phyloP scores from a whole-genome alignment of 805 yeast species.

The Nakazawaea pomicola region DNA sequence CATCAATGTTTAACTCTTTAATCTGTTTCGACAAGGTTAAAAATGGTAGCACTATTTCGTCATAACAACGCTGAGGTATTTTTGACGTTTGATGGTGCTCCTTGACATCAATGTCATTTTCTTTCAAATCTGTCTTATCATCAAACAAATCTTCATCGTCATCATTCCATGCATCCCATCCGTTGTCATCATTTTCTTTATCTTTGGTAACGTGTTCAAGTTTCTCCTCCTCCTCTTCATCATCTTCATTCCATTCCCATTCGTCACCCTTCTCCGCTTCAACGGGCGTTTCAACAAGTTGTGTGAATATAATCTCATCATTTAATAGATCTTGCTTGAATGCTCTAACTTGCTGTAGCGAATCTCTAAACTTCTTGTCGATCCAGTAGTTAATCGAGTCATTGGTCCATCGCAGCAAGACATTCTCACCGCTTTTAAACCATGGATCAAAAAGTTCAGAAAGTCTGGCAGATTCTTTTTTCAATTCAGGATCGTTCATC shows the following conservation, averaged over 20 bases:
- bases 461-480: neutral
- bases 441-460: neutral
- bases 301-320: neutral
- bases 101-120: conserved; percentile 1
- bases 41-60: conserved; percentile 17
- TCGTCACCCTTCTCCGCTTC: neutral
- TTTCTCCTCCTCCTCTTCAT: conserved; percentile 10
- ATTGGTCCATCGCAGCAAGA: conserved; percentile 5
- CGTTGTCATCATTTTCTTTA: conserved; percentile 14
- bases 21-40: conserved; percentile 12
- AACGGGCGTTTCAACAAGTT: neutral
- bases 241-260: conserved; percentile 11
- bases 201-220: conserved; percentile 8
- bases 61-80: conserved; percentile 14
- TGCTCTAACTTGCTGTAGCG: neutral
- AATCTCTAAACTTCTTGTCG: conserved; percentile 12
- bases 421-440: conserved; percentile 10
- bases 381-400: conserved; percentile 12
- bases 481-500: conserved; percentile 1
- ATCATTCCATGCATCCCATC: conserved; percentile 23
- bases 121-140: neutral
- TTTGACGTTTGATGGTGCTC: conserved; percentile 13
- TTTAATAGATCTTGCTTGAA: conserved; percentile 2
- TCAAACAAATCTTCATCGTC: conserved; percentile 22
- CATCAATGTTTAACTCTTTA: conserved; percentile 17